Evolutionary conservation across 257 asterid species (phyloP).

Genomic region (Nyctanthes arbortristis): DNA sequence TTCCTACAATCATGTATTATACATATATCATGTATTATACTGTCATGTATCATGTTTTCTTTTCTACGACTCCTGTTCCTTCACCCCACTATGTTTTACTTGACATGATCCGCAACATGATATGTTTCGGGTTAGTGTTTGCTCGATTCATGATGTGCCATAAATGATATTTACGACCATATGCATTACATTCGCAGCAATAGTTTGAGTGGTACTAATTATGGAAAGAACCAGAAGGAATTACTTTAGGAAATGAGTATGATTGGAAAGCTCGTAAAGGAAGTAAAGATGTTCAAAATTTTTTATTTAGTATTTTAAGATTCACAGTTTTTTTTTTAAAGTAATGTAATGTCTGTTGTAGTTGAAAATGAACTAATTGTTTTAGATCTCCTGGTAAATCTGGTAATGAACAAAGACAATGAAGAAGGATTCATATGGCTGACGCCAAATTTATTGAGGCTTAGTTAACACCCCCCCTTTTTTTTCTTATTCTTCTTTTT

Average conservation of each 20-base stretch:
- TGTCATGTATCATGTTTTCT: neutral
- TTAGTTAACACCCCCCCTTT: too few species aligned
- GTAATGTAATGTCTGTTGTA: neutral
- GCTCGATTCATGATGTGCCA: neutral
- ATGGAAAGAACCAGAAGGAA: neutral
- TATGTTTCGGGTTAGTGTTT: conserved; percentile 5
- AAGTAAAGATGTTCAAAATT: neutral
- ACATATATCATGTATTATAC: neutral
- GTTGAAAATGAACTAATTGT: neutral
- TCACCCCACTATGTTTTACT: neutral
- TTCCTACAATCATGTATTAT: neutral
- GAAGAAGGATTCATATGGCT: neutral
- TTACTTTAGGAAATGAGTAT: neutral
- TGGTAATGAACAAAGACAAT: neutral
- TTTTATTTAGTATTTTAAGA: neutral
- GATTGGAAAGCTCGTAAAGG: neutral
- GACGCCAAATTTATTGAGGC: neutral
- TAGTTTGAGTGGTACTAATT: neutral
- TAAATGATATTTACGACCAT: neutral
- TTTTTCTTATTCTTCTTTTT: too few species aligned
- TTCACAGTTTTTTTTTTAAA: neutral
- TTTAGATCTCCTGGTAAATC: neutral
- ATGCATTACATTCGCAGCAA: neutral
- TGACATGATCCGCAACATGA: neutral
- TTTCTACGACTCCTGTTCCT: conserved; percentile 11